Evolutionary conservation across 176 grass and related monocot genomes (phyloP).

Genomic region (Pharus latifolius): DNA sequence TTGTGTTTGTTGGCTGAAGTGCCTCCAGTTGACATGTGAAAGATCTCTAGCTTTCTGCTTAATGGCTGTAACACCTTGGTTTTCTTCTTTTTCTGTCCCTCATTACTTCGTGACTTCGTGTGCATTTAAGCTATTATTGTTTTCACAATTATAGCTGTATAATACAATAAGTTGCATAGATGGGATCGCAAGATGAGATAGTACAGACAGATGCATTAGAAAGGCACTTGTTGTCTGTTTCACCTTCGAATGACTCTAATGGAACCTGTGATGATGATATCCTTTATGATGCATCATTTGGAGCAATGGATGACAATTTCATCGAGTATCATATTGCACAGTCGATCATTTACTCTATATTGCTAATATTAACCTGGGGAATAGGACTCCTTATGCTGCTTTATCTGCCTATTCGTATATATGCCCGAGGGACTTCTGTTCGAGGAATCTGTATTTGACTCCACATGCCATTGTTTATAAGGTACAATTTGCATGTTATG

Average conservation of each 20-base stretch:
- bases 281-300: conserved; percentile 51
- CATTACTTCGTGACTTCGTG: neutral
- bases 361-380: conserved; percentile 57
- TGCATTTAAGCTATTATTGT: neutral
- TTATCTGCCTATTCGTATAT: conserved; percentile 48
- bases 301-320: conserved; percentile 42
- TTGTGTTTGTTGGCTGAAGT: neutral
- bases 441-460: conserved; percentile 56
- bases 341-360: conserved; percentile 49
- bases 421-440: conserved; percentile 28
- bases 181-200: conserved; percentile 43
- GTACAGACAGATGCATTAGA: conserved; percentile 41
- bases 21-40: neutral
- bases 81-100: neutral
- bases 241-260: conserved; percentile 2
- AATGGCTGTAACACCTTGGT: neutral
- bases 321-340: conserved; percentile 46
- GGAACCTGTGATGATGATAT: conserved; percentile 26
- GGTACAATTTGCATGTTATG: conserved; percentile 17
- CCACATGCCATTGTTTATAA: conserved; percentile 52
- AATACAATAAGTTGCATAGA: conserved; percentile 1
- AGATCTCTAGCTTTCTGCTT: neutral
- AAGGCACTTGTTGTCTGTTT: conserved; percentile 36
- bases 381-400: conserved; percentile 63
- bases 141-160: neutral